phyloP scores from a whole-genome alignment of 345 rosid species.

The Corymbia maculata region DNA sequence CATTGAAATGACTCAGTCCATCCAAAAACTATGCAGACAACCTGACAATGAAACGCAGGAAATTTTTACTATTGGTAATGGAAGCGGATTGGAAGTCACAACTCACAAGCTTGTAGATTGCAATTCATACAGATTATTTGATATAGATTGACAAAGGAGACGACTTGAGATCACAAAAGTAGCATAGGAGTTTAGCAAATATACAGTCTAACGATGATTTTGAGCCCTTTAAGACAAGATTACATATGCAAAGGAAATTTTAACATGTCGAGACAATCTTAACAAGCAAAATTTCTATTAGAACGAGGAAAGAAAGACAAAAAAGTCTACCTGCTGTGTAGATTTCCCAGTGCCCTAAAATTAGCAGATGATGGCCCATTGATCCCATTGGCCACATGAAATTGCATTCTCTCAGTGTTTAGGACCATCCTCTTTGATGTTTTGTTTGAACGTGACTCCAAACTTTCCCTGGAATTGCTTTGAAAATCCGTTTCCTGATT shows the following conservation, averaged over 20 bases:
- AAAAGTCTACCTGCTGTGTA: constrained; percentile 27
- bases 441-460: constrained; percentile 20
- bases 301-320: neutral
- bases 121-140: neutral
- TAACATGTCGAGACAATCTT: neutral
- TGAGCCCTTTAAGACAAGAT: neutral
- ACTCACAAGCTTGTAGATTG: neutral
- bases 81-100: neutral
- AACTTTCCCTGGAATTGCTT: constrained; percentile 11
- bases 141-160: neutral
- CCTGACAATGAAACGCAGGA: neutral
- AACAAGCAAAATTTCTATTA: neutral
- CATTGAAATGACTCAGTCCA: neutral
- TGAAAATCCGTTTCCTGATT: constrained; percentile 7
- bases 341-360: constrained; percentile 10
- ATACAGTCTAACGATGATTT: neutral
- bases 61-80: neutral
- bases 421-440: constrained; percentile 10
- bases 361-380: constrained; percentile 15
- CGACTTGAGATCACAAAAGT: neutral
- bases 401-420: constrained; percentile 15
- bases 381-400: constrained; percentile 6
- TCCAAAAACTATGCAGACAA: neutral
- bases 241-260: neutral
- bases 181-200: neutral